Conservation (phyloP, 257 asterid species). For the Euphrasia confusa region DNA sequence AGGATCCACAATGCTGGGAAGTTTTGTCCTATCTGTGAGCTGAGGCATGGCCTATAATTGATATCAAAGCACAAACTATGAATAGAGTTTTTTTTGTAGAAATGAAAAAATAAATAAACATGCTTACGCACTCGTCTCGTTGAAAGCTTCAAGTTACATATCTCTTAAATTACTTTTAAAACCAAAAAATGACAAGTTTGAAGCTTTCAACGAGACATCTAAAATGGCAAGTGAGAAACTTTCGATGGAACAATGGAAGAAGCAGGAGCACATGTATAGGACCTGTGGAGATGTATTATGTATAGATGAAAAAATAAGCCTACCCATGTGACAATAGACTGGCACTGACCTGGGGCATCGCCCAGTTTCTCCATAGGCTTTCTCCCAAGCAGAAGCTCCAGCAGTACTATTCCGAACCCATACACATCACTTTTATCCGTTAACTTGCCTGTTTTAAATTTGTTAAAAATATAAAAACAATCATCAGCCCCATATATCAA, state of each 20-base stretch:
- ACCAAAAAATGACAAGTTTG: no score
- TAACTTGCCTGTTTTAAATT: slow-evolving; percentile 39
- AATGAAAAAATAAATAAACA: not conserved
- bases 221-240: no score
- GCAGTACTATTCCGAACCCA: slow-evolving; percentile 70
- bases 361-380: slow-evolving; percentile 58
- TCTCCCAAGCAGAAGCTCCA: slow-evolving; percentile 72
- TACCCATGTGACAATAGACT: slow-evolving; percentile 76
- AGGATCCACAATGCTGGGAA: slow-evolving; percentile 66
- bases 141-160: no score
- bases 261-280: no score
- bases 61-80: not conserved
- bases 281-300: not conserved
- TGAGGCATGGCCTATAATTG: slow-evolving; percentile 74
- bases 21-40: slow-evolving; percentile 66
- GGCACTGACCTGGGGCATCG: slow-evolving; percentile 43
- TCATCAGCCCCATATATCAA: not conserved
- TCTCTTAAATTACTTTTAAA: no score
- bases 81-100: not conserved
- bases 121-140: not conserved
- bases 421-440: slow-evolving; percentile 80
- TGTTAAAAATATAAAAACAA: not conserved
- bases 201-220: not conserved
- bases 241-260: no score
- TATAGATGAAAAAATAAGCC: not conserved